Evolutionary conservation across 257 asterid species (phyloP), one percentile per base, ranked within the genome.

Genomic region (Datura wrightii): DNA sequence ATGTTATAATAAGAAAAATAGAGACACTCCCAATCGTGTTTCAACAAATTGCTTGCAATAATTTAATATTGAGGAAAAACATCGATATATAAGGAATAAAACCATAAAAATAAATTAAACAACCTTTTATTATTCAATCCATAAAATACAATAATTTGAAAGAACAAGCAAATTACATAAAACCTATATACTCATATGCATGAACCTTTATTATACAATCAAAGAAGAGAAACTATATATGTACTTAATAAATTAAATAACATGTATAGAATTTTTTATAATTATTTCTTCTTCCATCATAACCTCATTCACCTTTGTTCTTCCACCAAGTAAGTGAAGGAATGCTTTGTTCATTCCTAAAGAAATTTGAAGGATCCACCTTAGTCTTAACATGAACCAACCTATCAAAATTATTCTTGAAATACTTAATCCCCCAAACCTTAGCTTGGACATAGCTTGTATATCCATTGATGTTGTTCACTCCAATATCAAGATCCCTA

Each of bases 341-440:
- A 83, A 83, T 50, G 14, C 85, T 83, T 66, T 67, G 85, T 58
- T 83, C 85, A 52, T 83, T 83, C 80, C 85, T 52, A 56, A 83
- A 83, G 80, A 83, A 67, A 1, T 83, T 83, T 31, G 79, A 39
- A 14, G 80, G 85, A 66, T 83, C 80, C 48, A 67, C 85, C 39
- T 66, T 83, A 5, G 85, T 83, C 42, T 83, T 83, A 50, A 83
- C 85, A 52, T 24, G 42, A 50, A 66, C 80, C 67, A 83, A 83
- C 58, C 54, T 66, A 52, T 83, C 80, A 18, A 83, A 83, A 53
- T 83, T 83, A 50, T 52, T 83, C 42, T 67, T 83, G 80, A 66
- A 83, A 83, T 83, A 66, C 63, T 50, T 83, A 6, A 52, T 50
- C 16, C 85, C 85, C 85, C 85, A 83, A 36, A 63, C 66, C 11